A percentile compares a stretch with the other conserved stretches of the same genome.
phyloP scores from a whole-genome alignment of 2,329 filamentous ascomycete genomes.

The Grosmannia clavigera region DNA sequence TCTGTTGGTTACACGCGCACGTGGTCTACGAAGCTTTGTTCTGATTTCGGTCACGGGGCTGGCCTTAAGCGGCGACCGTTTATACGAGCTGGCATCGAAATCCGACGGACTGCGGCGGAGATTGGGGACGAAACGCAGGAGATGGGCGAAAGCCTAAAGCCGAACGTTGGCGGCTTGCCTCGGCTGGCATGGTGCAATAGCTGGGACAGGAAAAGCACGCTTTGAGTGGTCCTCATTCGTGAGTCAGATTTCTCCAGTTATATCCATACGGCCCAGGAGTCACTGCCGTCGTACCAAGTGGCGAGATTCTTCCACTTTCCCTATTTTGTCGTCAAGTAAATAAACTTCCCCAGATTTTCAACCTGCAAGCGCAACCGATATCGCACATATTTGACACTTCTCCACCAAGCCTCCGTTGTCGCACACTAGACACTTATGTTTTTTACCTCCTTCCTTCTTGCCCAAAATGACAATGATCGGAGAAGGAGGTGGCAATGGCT shows the following conservation, averaged over 20 bases:
- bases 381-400: not conserved
- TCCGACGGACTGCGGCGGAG: not conserved
- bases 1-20: not conserved
- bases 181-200: not conserved
- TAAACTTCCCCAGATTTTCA: not conserved
- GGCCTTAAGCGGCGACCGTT: not conserved
- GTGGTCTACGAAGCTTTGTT: not conserved
- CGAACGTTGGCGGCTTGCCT: not conserved
- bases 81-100: not conserved
- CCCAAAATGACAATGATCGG: not conserved
- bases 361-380: not conserved
- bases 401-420: slow-evolving; percentile 2
- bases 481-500: not conserved
- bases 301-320: not conserved
- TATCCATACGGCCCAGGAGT: not conserved
- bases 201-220: not conserved
- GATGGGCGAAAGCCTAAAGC: not conserved
- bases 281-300: not conserved
- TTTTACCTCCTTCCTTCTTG: not conserved
- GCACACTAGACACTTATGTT: not conserved
- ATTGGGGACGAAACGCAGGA: not conserved
- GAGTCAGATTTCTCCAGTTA: not conserved
- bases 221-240: not conserved
- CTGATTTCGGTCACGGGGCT: not conserved
- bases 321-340: not conserved